Base-by-base conservation (phyloP, 306 rosid genomes). In the Cucurbita moschata region DNA sequence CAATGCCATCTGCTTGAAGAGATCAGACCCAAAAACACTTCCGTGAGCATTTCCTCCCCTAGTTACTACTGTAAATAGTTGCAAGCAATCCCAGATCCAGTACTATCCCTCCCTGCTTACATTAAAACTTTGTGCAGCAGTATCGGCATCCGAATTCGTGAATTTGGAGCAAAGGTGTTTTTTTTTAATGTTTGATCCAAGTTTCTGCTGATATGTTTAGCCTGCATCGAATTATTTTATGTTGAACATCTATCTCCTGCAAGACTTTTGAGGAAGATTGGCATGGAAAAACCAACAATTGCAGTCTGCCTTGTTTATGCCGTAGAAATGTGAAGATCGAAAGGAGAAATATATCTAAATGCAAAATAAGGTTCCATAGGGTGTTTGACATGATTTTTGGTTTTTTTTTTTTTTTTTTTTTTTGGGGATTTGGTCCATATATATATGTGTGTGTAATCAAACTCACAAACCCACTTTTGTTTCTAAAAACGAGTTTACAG, bases 1-100 rank as follows among this genome's bases (percentile, higher is more conserved):
- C 97, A 5, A 82, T 88, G 88, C 88, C 85, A 70, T 83, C 86
- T 40, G 87, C 91, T 63, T 89, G 86, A 89, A 63, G 44, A 67
- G 50, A 62, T 58, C 37, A 4, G 57, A 50, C 74, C 61, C 19
- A 13, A 39, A 30, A 50, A 30, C 26, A 40, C 26, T 64, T 37
- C 18, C 71, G 26, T 21, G 30, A 39, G 63, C 79, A 73, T 38
- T 75, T 50, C 61, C 54, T 55, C 16, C 47, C 71, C 10, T 35
- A 39, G 76, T 52, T 55, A 13, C 12, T 55, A 13, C 12, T 72
- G 76, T 72, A 72, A 72, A 55, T 72, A 72, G 65, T 40, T 72
- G 53, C 63, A 39, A 4, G 53, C 63, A 39, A 4, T 4, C 15
- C 11, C 11, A 69, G 74, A 49, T 69, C 4, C 43, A 49, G 59